Evolutionary conservation across 352 stramenopile species (phyloP).

Genomic region (Globisporangium abappressorium): DNA sequence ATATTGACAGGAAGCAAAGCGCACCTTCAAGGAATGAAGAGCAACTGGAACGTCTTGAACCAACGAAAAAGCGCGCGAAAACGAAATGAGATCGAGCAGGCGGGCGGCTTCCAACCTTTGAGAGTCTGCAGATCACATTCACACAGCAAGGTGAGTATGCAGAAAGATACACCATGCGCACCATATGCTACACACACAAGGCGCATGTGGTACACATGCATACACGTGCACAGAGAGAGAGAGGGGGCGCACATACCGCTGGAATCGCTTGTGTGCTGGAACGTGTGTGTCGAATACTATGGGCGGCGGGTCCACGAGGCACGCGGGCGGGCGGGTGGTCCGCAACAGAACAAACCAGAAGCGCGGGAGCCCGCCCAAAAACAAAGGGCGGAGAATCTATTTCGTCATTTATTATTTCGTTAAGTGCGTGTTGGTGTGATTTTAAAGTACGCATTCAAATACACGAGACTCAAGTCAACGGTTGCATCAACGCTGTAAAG

Average conservation of each 20-base stretch:
- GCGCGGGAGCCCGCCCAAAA: not conserved
- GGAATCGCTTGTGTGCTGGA: not conserved
- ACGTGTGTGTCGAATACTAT: conserved; percentile 7
- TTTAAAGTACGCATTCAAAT: not conserved
- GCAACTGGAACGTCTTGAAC: conserved; percentile 1
- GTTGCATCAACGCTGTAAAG: not conserved
- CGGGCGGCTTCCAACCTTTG: not conserved
- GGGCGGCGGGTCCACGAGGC: not conserved
- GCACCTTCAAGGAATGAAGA: not conserved
- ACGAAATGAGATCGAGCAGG: not conserved
- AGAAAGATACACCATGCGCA: not conserved
- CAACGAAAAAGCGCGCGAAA: conserved; percentile 2
- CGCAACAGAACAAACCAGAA: not conserved
- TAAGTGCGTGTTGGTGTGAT: not conserved
- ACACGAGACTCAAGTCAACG: not conserved
- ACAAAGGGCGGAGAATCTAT: not conserved
- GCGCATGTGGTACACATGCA: not conserved
- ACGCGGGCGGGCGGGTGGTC: not conserved
- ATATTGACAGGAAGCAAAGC: not conserved
- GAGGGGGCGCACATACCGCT: not conserved
- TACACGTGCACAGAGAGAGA: not conserved
- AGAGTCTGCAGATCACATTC: not conserved
- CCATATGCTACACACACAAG: not conserved
- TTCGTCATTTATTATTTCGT: not conserved
- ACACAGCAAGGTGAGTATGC: not conserved